A percentile compares a stretch with the other conserved stretches of the same genome.
Conservation (phyloP, 306 rosid genomes). For the Dalbergia oliveri region DNA sequence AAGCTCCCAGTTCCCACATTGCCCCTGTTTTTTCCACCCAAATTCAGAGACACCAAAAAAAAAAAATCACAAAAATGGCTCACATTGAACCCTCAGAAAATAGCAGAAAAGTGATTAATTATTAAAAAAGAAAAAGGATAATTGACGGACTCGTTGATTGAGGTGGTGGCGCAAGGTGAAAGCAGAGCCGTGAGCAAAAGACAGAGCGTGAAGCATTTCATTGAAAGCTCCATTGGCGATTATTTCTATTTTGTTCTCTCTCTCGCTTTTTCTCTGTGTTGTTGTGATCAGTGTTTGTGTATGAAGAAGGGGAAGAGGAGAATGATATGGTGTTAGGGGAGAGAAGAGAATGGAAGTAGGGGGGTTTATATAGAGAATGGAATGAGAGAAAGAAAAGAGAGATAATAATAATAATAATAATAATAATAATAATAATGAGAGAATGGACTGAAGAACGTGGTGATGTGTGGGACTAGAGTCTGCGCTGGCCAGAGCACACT, state of each 20-base stretch:
- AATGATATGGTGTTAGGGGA: slow-evolving; percentile 48
- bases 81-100: not conserved
- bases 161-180: slow-evolving; percentile 43
- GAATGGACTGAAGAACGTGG: not conserved
- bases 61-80: not conserved
- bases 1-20: slow-evolving; percentile 51
- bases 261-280: not conserved
- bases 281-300: not conserved
- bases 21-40: slow-evolving; percentile 46
- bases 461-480: not conserved
- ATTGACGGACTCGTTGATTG: slow-evolving; percentile 33
- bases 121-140: not conserved
- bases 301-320: slow-evolving; percentile 4
- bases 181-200: slow-evolving; percentile 44
- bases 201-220: slow-evolving; percentile 33
- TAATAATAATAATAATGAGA: no score
- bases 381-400: not conserved
- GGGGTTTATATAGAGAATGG: slow-evolving; percentile 58
- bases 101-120: not conserved
- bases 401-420: not conserved
- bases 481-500: not conserved
- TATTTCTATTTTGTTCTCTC: not conserved
- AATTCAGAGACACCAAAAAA: slow-evolving; percentile 1
- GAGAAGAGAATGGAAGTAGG: slow-evolving; percentile 43
- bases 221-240: slow-evolving; percentile 62